These are phyloP conservation scores for Henckelia pumila DNA, from an alignment of 257 asterid genomes.

Conservation along the genomic window DNA sequence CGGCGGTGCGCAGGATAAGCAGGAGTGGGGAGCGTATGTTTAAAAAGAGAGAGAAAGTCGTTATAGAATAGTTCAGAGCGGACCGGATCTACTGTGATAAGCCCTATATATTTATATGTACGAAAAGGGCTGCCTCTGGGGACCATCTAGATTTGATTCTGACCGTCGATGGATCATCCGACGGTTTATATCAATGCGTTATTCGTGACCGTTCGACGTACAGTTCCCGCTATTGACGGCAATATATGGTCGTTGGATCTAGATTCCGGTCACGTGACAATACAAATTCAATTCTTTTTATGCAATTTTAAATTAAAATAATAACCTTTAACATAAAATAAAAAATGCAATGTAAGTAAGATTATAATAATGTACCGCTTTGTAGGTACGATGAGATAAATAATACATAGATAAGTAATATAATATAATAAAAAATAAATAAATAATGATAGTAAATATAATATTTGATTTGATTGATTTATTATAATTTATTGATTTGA, in stretches of 20 bases:
- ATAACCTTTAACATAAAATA: no score
- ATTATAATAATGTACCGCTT: no score
- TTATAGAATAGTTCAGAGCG: conserved; percentile 13
- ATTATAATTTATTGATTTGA: no score
- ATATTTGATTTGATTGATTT: no score
- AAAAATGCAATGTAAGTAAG: no score
- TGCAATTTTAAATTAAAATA: no score
- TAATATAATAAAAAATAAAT: no score
- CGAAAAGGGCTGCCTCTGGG: conserved; percentile 28
- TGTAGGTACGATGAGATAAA: no score
- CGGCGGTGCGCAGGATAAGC: conserved; percentile 39
- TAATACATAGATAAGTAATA: no score
- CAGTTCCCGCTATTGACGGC: conserved; percentile 37
- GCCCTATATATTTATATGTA: conserved; percentile 33
- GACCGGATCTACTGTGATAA: conserved; percentile 41
- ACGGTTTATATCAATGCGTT: conserved; percentile 6
- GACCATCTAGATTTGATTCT: conserved; percentile 32
- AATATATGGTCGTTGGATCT: conserved; percentile 42
- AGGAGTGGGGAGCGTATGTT: conserved; percentile 31
- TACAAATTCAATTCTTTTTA: no score
- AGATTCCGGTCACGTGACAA: conserved; percentile 26
- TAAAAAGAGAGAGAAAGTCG: conserved; percentile 19
- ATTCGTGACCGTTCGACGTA: conserved; percentile 40
- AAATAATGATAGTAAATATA: no score
- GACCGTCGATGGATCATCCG: conserved; percentile 39